Percentiles rank a stretch among this genome's conserved stretches.
These are phyloP conservation scores for Jimgerdemannia lactiflua DNA, from an alignment of 192 early-diverging fungal genomes.

Conservation along the genomic window DNA sequence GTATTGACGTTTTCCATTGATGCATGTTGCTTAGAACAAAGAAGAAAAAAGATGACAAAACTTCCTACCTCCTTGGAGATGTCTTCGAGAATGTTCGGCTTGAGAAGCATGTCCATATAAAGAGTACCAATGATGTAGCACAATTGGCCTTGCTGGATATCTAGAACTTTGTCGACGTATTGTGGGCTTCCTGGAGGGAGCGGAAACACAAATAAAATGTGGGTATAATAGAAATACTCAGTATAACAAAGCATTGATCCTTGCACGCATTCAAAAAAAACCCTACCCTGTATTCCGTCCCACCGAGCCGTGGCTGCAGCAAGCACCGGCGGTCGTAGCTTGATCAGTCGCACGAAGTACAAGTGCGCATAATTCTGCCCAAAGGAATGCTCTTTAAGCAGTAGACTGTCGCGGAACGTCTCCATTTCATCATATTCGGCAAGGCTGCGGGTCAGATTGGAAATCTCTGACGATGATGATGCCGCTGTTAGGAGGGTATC, in stretches of 20 bases:
- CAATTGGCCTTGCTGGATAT: constrained; percentile 59
- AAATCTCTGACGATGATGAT: not conserved
- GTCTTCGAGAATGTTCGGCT: constrained; percentile 91
- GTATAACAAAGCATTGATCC: not conserved
- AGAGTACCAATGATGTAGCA: constrained; percentile 86
- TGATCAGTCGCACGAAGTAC: constrained; percentile 74
- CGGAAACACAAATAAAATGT: not conserved
- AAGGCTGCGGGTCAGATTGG: constrained; percentile 7
- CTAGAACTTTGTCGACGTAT: constrained; percentile 65
- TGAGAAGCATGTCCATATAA: constrained; percentile 81
- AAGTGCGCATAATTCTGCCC: constrained; percentile 83
- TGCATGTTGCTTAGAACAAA: not conserved
- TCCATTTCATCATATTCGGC: constrained; percentile 21
- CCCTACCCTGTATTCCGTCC: constrained; percentile 31
- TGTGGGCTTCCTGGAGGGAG: constrained; percentile 22
- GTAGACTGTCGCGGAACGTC: constrained; percentile 41
- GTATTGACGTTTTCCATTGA: not conserved
- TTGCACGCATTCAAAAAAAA: not conserved
- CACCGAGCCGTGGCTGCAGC: constrained; percentile 55
- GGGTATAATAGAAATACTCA: not conserved
- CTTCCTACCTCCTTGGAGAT: constrained; percentile 72
- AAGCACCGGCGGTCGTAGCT: constrained; percentile 60
- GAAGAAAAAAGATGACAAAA: not conserved
- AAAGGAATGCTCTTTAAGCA: constrained; percentile 61
- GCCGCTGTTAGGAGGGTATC: too few relatives aligned